Evolutionary conservation across 352 stramenopile genomes (phyloP), one percentile per base, ranked within the genome.

Genomic region (Globisporangium takayamanum): DNA sequence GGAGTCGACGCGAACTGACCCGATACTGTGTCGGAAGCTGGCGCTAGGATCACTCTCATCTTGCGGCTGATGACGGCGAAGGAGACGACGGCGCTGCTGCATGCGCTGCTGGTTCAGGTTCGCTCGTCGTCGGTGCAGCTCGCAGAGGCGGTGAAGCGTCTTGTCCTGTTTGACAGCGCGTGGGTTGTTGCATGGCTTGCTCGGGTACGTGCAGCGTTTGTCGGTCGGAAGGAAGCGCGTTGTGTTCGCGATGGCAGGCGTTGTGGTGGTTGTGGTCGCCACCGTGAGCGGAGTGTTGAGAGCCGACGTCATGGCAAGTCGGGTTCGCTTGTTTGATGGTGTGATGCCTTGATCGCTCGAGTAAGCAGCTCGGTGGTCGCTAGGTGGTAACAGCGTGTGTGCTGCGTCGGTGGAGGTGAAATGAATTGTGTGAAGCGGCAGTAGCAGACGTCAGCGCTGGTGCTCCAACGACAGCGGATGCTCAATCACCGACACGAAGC

Each of bases 111-210:
- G 72, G 61, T 77, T 76, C 44, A 68, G 54, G 59, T 80, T 80
- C 18, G 69, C 69, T 44, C 73, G 70, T 15, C 50, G 66, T 28
- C 64, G 63, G 45, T 80, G 72, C 37, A 50, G 52, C 20, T 76
- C 64, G 5, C 72, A 86, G 11, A 86, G 56, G 5, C 73, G 71
- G 61, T 86, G 76, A 53, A 83, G 26, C 37, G 62, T 68, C 33
- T 73, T 73, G 62, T 80, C 66, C 12, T 73, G 63, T 46, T 86
- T 86, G 20, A 63, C 67, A 10, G 76, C 71, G 28, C 73, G 76
- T 4, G 60, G 63, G 20, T 68, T 70, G 41, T 55, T 58, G 69
- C 76, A 86, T 33, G 64, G 58, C 49, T 81, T 84, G 67, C 69
- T 83, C 33, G 66, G 63, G 63, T 86, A 84, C 2, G 62, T 57